Percentiles rank a stretch among this genome's conserved stretches.
These are phyloP conservation scores for Diospyros kaki DNA, from an alignment of 148 eudicot genomes.

Conservation along the genomic window DNA sequence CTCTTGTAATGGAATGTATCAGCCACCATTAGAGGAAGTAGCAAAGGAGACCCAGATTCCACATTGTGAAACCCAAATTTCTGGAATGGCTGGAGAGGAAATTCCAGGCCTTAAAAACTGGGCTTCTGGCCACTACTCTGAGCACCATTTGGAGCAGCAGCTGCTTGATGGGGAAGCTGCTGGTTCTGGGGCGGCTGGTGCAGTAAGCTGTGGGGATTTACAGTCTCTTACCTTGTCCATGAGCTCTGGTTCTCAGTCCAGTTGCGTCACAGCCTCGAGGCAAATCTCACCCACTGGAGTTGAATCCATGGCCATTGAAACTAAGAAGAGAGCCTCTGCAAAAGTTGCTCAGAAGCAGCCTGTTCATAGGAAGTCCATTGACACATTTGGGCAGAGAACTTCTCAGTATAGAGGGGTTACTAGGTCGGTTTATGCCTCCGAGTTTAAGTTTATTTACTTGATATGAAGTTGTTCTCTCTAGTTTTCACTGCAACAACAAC, in stretches of 20 bases:
- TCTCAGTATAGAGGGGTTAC: constrained; percentile 98
- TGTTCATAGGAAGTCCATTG: constrained; percentile 89
- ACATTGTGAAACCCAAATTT: constrained; percentile 13
- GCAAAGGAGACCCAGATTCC: neutral
- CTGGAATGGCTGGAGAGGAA: constrained; percentile 34
- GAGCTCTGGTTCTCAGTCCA: constrained; percentile 94
- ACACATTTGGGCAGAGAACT: constrained; percentile 93
- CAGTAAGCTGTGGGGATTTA: constrained; percentile 55
- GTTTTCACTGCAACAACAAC: too few relatives aligned
- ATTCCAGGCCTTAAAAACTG: constrained; percentile 38
- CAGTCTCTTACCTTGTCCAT: constrained; percentile 72
- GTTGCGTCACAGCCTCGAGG: constrained; percentile 68
- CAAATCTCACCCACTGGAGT: constrained; percentile 37
- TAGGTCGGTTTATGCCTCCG: constrained; percentile 33
- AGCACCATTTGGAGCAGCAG: neutral
- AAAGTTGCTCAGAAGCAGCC: constrained; percentile 53
- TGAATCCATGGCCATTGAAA: constrained; percentile 43
- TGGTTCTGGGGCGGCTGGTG: constrained; percentile 23
- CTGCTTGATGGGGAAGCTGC: constrained; percentile 5
- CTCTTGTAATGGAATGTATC: constrained; percentile 23
- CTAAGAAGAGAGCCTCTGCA: constrained; percentile 59
- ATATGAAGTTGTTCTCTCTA: neutral
- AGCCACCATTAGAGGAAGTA: constrained; percentile 11
- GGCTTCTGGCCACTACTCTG: constrained; percentile 40
- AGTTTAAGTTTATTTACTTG: neutral